Base-by-base conservation (phyloP, 495 filamentous ascomycete genomes). In the Penicillium subrubescens region DNA sequence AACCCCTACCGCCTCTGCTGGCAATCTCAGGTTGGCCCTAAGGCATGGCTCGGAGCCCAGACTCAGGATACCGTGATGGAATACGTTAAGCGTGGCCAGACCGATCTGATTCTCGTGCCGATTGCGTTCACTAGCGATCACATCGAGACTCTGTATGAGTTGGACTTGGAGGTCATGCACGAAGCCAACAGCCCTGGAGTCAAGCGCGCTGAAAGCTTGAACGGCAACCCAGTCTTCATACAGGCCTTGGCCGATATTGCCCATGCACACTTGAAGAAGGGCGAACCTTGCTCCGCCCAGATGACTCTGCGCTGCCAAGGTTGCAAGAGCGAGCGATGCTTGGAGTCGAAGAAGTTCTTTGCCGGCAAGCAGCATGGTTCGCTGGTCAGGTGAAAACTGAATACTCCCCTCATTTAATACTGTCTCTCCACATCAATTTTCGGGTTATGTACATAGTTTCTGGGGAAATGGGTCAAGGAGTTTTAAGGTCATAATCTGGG, bases 101-200 rank as follows among this genome's bases (percentile, higher is more conserved):
- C 89, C 33, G 92, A 99, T 71, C 81, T 99, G 33, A 82, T 97
- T 8, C 83, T 99, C 4, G 93, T 99, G 63, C 96, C 96, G 1
- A 95, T 99, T 62, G 96, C 96, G 11, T 99, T 99, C 72, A 99
- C 96, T 1, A 95, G 91, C 56, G 96, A 99, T 69, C 96, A 99
- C 71, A 99, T 99, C 67, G 96, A 99, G 77, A 99, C 96, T 2
- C 83, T 99, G 2, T 97, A 90, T 73, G 96, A 99, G 80, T 82
- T 99, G 53, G 96, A 99, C 72, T 83, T 93, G 63, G 96, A 99
- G 75, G 91, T 99, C 39, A 98, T 98, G 71, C 89, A 92, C 35
- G 94, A 96, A 69, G 90, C 90, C 5, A 91, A 92, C 29, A 87
- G 92, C 65, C 78, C 84, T 0, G 84, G 83, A 3, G 89, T 98